Base-by-base conservation (phyloP, 106 monocot species). In the Phalaenopsis equestris region DNA sequence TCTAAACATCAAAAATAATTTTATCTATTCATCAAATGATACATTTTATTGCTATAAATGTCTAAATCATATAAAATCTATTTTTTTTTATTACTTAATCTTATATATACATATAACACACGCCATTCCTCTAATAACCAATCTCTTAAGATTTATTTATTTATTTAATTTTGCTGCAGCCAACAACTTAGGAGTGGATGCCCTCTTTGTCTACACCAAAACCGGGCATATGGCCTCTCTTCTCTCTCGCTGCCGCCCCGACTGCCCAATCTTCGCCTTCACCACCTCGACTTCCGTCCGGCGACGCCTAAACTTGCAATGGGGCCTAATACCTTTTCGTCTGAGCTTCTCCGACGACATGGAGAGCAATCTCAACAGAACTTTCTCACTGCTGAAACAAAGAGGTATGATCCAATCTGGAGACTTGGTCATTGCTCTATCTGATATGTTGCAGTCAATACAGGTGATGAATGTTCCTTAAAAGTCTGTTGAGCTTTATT, bases 201-300 rank as follows among this genome's bases (percentile, higher is more conserved):
- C 93, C 7, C 56, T 93, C 17, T 93, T 93, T 52, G 93, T 93
- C 49, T 93, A 82, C 87, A 90, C 93, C 48, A 90, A 89, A 72
- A 90, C 87, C 0, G 93, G 93, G 4, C 85, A 90, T 76, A 95
- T 93, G 98, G 98, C 98, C 4, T 95, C 98, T 39, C 87, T 99
- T 15, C 86, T 99, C 12, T 95, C 98, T 16, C 88, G 98, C 3
- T 90, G 98, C 86, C 98, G 93, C 15, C 98, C 98, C 8, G 94
- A 99, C 81, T 99, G 98, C 83, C 98, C 98, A 18, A 91, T 99
- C 21, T 99, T 99, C 52, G 98, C 98, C 55, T 99, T 99, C 86
- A 99, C 98, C 15, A 91, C 83, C 61, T 86, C 93, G 1, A 95
- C 93, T 21, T 91, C 98, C 2, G 85, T 95, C 52, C 76, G 98